Evolutionary conservation across 768 basidiomycete species (phyloP).

Genomic region (Mycena galericulata): DNA sequence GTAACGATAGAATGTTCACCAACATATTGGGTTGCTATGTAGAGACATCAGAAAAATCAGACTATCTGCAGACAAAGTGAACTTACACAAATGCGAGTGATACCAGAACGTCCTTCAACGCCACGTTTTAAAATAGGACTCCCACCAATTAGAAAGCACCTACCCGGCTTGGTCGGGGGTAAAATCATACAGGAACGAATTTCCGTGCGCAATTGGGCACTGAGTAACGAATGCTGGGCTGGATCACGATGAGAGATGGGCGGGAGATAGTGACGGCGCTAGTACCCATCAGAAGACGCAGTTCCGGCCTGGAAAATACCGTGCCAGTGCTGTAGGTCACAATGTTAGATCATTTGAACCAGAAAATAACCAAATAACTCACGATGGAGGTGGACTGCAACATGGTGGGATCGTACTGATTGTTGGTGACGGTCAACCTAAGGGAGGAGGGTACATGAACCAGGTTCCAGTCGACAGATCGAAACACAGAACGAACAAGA

Average conservation of each 20-base stretch:
- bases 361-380: neutral
- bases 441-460: too few species aligned
- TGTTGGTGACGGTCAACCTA: constrained; percentile 4
- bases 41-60: neutral
- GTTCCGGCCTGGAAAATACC: constrained; percentile 20
- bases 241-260: neutral
- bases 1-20: too few species aligned
- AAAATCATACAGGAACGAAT: constrained; percentile 19
- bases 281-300: constrained; percentile 16
- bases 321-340: constrained; percentile 6
- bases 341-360: neutral
- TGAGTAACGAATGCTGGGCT: constrained; percentile 12
- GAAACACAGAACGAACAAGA: constrained; percentile 33
- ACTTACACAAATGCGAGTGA: constrained; percentile 16
- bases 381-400: constrained; percentile 14
- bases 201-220: constrained; percentile 20
- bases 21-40: constrained; percentile 10
- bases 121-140: neutral
- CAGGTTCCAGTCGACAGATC: too few species aligned
- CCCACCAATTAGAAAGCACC: neutral
- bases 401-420: constrained; percentile 13
- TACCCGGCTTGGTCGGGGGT: constrained; percentile 18
- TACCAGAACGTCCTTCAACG: constrained; percentile 18
- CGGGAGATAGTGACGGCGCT: neutral
- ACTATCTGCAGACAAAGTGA: neutral